Evolutionary conservation across 495 filamentous ascomycete species (phyloP), one percentile per base, ranked within the genome.

Genomic region (Neurospora tetrasperma): DNA sequence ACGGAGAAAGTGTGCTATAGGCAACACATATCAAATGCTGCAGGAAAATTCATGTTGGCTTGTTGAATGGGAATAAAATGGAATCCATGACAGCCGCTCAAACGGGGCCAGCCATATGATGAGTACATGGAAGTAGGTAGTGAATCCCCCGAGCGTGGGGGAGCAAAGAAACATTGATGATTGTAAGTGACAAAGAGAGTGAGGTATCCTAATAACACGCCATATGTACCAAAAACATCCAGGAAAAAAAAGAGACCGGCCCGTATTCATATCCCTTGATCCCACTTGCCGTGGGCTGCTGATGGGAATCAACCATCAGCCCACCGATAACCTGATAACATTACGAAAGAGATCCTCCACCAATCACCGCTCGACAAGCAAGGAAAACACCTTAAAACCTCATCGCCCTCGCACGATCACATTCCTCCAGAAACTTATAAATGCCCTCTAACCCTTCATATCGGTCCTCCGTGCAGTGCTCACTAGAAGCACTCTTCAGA

Each of bases 381-480:
- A 66, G 35, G 27, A 31, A 66, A 66, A 66, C 12, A 14, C 54
- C 9, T 66, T 66, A 66, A 18, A 66, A 35, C 14, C 54, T 66
- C 54, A 66, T 66, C 54, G 82, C 85, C 70, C 80, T 82, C 54
- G 89, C 87, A 20, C 84, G 83, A 79, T 97, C 93, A 78, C 94
- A 96, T 75, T 96, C 92, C 79, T 92, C 92, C 69, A 98, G 76
- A 80, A 97, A 98, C 48, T 87, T 87, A 80, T 94, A 93, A 23
- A 98, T 93, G 0, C 94, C 95, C 76, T 96, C 91, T 18, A 93
- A 80, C 9, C 93, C 93, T 74, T 95, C 92, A 77, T 92, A 94
- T 43, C 90, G 81, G n/a, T 83, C 81, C 23, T 82, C 81, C 0
- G 81, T 82, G 68, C 89, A 81, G 44, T 82, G 80, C 70, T 84